Base-by-base conservation (phyloP, 192 early-diverging fungal species). In the Jimgerdemannia flammicorona region DNA sequence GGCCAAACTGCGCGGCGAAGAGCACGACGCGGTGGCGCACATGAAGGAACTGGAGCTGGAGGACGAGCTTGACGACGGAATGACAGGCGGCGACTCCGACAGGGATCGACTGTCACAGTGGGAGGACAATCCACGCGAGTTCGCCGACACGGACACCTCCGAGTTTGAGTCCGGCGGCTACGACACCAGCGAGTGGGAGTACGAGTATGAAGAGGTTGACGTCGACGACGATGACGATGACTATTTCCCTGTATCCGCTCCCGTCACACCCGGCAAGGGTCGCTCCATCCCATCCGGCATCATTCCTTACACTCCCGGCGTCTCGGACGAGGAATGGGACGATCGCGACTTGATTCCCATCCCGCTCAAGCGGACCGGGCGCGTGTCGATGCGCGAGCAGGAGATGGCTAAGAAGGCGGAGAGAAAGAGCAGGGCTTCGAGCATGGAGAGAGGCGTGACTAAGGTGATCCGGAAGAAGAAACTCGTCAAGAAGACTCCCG, bases 341-440 rank as follows among this genome's bases (percentile, higher is more conserved):
- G 67, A 68, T 19, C 67, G 67, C 40, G 67, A 68, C 67, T 8
- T 68, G 67, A 40, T 68, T 9, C 67, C 67, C 29, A 6, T 68
- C 1, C 67, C 67, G 67, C 67, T 68, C 19, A 68, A 68, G 19
- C 40, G 29, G 7, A 68, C 67, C 8, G 40, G 67, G 7, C 19
- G 67, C 19, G 6, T 68, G 40, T 20, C 67, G 29, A 6, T 68
- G 19, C 49, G 49, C 49, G 49, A 59, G 49, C 6, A 59, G 49
- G 18, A 20, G 29, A 18, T 41, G 6, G 19, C 40, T 9, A 7
- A 20, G 67, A 19, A 68, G 40, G 9, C 19, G 6, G 49, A 59
- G 49, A 6, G 49, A 10, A 59, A 68, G 19, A 68, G 19, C 19
- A 20, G 67, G 9, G 29, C 7, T 20, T 20, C 67, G 7, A 68